These are phyloP conservation scores for Leptomonas seymouri DNA, from an alignment of 208 protist genomes.

Conservation along the genomic window DNA sequence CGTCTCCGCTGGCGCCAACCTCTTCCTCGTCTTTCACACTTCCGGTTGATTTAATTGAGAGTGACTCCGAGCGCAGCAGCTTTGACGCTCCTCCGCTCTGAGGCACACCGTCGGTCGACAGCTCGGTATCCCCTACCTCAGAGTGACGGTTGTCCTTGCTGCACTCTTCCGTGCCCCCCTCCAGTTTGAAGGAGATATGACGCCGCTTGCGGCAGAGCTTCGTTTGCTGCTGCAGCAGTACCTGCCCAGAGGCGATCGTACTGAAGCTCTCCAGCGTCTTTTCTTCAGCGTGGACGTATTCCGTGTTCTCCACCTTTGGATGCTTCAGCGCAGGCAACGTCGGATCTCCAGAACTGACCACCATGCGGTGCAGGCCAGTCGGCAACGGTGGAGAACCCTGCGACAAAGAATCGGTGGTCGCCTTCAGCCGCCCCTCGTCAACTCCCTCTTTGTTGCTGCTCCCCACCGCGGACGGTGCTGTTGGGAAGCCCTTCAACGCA, in stretches of 20 bases:
- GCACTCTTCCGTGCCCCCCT: conserved; percentile 6
- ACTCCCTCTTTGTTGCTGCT: no score
- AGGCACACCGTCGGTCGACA: not conserved
- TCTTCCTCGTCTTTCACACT: not conserved
- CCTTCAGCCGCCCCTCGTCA: not conserved
- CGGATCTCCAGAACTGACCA: not conserved
- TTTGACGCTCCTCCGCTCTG: not conserved
- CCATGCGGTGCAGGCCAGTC: not conserved
- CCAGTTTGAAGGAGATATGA: conserved; percentile 32
- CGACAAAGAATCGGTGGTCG: not conserved
- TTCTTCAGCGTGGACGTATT: not conserved
- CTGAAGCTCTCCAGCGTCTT: not conserved
- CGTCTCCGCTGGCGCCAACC: not conserved
- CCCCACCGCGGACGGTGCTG: no score
- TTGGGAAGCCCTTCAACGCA: no score
- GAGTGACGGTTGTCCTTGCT: conserved; percentile 7
- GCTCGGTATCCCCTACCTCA: not conserved
- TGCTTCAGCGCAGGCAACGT: conserved; percentile 6
- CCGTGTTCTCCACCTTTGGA: not conserved
- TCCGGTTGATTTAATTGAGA: not conserved
- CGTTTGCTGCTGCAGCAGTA: not conserved
- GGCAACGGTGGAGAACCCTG: not conserved
- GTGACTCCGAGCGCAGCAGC: not conserved
- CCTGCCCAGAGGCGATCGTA: not conserved
- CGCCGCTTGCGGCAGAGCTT: conserved; percentile 11